phyloP scores from a whole-genome alignment of 768 basidiomycete genomes.

The Hydnomerulius pinastri region DNA sequence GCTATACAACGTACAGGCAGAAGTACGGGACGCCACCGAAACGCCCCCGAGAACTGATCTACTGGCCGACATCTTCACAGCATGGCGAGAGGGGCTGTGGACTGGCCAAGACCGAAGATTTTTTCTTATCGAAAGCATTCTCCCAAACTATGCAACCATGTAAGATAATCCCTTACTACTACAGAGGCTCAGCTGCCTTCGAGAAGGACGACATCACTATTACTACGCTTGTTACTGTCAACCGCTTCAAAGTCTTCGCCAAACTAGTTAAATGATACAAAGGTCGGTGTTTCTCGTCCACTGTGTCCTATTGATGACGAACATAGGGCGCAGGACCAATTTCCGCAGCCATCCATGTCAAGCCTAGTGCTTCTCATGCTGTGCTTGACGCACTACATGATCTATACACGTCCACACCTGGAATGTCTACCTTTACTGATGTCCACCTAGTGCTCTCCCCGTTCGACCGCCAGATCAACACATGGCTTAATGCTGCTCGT shows the following conservation, averaged over 20 bases:
- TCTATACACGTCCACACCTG: constrained; percentile 66
- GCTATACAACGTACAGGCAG: neutral
- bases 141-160: constrained; percentile 69
- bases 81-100: neutral
- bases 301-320: neutral
- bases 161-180: constrained; percentile 81
- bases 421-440: constrained; percentile 72
- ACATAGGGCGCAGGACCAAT: constrained; percentile 62
- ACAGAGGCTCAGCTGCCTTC: constrained; percentile 59
- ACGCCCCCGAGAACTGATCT: constrained; percentile 17
- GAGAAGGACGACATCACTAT: constrained; percentile 75
- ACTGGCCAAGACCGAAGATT: constrained; percentile 44
- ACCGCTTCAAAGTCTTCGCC: constrained; percentile 73
- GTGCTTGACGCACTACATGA: constrained; percentile 64
- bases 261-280: constrained; percentile 75
- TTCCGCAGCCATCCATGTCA: constrained; percentile 80
- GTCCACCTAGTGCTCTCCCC: constrained; percentile 84
- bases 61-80: constrained; percentile 21
- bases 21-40: constrained; percentile 1
- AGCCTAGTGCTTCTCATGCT: constrained; percentile 38
- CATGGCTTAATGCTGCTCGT: constrained; percentile 86
- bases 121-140: constrained; percentile 71
- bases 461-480: constrained; percentile 84
- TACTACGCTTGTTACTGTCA: constrained; percentile 81
- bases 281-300: constrained; percentile 46